phyloP scores from a whole-genome alignment of 1,139 yeast species.

The Yamadazyma trypodendri region DNA sequence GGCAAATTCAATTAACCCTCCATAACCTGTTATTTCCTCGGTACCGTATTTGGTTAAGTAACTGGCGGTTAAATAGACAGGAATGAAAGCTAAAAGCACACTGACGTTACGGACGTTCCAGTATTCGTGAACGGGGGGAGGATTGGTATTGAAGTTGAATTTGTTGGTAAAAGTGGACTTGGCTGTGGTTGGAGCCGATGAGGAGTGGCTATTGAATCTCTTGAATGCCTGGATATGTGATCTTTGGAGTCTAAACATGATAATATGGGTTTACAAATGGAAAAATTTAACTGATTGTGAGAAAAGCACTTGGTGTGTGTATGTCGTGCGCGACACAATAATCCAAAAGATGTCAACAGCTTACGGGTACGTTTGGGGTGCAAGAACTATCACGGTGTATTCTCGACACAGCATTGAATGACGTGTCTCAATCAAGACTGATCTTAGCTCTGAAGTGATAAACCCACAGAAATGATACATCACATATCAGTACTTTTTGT shows the following conservation, averaged over 20 bases:
- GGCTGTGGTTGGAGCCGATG: constrained; percentile 18
- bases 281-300: constrained; percentile 4
- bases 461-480: no score
- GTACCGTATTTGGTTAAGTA: constrained; percentile 36
- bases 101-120: constrained; percentile 44
- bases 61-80: constrained; percentile 35
- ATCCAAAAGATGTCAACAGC: no score
- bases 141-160: constrained; percentile 42
- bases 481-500: no score
- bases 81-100: constrained; percentile 39
- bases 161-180: constrained; percentile 41
- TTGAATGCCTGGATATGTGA: constrained; percentile 8
- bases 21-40: constrained; percentile 28
- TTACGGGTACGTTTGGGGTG: no score
- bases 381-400: no score
- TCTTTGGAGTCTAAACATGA: constrained; percentile 11
- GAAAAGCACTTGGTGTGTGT: no score
- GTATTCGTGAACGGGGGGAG: constrained; percentile 50
- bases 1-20: constrained; percentile 35
- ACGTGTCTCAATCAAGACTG: no score
- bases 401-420: no score
- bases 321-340: constrained; percentile 1
- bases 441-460: no score
- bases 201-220: constrained; percentile 34
- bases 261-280: constrained; percentile 2